Evolutionary conservation across 1,284 basidiomycete species (phyloP), one percentile per base, ranked within the genome.

Genomic region (Apiotrichum gracile): DNA sequence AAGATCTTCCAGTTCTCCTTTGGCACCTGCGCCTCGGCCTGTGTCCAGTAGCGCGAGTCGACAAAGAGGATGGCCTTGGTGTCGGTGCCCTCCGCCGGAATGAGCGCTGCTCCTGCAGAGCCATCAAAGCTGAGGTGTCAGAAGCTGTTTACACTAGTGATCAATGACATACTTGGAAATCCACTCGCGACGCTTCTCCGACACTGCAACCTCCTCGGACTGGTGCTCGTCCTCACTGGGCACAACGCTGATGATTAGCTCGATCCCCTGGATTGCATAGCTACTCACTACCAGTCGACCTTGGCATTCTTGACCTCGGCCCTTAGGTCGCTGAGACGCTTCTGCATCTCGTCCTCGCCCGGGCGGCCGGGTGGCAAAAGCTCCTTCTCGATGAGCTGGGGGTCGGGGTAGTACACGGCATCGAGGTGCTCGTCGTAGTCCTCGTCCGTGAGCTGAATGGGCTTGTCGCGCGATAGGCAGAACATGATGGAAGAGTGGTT

Each of bases 21-120:
- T 68, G 91, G 87, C 17, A 91, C 74, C 68, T 93, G 84, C 13
- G 83, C 78, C 10, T 80, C 79, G 7, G 91, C 91, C 74, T 92
- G 90, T 2, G 86, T 69, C 85, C 89, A 94, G 72, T 96, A 96
- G 26, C 91, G 81, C 25, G 90, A 88, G 72, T 97, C 91, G 21
- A 85, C 86, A 60, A 93, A 81, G 26, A 96, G 79, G 5, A 70
- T 59, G 0, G 71, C 73, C 33, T 69, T 65, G 14, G 63, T 61
- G 13, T 66, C 60, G 62, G 86, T 86, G 4, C 85, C 85, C 3
- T 78, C 75, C 2, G 79, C 79, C 1, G 86, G 85, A 22, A 94
- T 76, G 40, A 97, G 79, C 6, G 87, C 91, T 47, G 84, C 81
- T 8, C 91, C 92, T 4, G 87, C 85, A n/a, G 85, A 85, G 14